Conservation (phyloP, 2,329 filamentous ascomycete genomes). For the Fusarium marasasianum region DNA sequence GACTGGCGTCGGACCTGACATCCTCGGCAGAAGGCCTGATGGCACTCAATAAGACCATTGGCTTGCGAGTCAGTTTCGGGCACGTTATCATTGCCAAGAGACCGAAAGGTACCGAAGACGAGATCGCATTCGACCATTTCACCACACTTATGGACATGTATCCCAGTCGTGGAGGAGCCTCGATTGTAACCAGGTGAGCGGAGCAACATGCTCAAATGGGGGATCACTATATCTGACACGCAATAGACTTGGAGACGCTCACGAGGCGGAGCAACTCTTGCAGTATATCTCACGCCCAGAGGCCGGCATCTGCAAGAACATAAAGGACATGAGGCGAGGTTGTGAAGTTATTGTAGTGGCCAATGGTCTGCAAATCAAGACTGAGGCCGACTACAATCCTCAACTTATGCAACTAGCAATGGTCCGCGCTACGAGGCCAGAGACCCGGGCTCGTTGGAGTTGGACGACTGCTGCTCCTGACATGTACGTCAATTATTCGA, state of each 20-base stretch:
- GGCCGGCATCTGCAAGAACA: slow-evolving; percentile 18
- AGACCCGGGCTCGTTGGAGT: slow-evolving; percentile 40
- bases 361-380: slow-evolving; percentile 34
- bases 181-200: slow-evolving; percentile 43
- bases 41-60: slow-evolving; percentile 38
- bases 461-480: slow-evolving; percentile 50
- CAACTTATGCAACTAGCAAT: slow-evolving; percentile 35
- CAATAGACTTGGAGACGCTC: slow-evolving; percentile 23
- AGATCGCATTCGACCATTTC: slow-evolving; percentile 41
- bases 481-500: slow-evolving; percentile 40
- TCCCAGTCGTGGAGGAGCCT: slow-evolving; percentile 44
- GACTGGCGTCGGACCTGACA: slow-evolving; percentile 33
- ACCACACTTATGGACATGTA: slow-evolving; percentile 40
- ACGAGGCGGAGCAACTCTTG: slow-evolving; percentile 29
- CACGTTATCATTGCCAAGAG: slow-evolving; percentile 40
- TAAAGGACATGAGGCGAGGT: slow-evolving; percentile 15
- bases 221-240: slow-evolving; percentile 6
- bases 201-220: not conserved
- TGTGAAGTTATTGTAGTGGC: slow-evolving; percentile 36
- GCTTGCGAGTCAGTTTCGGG: slow-evolving; percentile 49
- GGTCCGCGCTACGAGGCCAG: slow-evolving; percentile 32
- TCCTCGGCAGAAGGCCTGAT: slow-evolving; percentile 40
- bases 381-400: slow-evolving; percentile 19
- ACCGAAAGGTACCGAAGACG: slow-evolving; percentile 37
- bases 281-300: slow-evolving; percentile 19